Percentiles rank a stretch among this genome's conserved stretches.
Conservation (phyloP, 139 green algal genomes). For the Chlorella sp. region DNA sequence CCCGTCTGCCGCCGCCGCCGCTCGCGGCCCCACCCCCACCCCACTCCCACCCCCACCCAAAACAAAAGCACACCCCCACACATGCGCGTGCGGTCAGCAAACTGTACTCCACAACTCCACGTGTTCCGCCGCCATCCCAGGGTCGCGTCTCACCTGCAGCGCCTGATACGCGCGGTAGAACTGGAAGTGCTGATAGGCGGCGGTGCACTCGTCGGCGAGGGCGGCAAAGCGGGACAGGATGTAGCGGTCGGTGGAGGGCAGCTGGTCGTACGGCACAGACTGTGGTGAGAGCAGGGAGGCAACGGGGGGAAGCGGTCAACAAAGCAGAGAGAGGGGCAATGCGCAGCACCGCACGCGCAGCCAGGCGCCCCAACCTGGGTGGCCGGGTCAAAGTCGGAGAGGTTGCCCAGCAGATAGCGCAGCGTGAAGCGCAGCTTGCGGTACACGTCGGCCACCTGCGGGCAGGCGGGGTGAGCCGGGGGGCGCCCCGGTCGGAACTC, state of each 20-base stretch:
- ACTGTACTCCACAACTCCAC: neutral
- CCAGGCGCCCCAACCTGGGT: no score
- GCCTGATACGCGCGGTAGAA: no score
- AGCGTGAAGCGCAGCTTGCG: conserved; percentile 91
- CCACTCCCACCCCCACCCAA: neutral
- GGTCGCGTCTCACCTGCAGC: no score
- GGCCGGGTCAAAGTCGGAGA: conserved; percentile 80
- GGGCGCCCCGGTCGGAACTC: neutral
- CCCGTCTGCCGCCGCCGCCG: neutral
- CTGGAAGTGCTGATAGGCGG: conserved; percentile 80
- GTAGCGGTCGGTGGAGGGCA: conserved; percentile 78
- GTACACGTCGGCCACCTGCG: conserved; percentile 92
- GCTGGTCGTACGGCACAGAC: conserved; percentile 53
- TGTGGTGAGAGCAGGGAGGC: no score
- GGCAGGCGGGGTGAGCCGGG: neutral
- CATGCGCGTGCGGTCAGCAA: neutral
- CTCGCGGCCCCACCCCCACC: neutral
- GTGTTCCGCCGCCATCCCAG: no score
- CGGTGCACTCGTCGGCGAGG: conserved; percentile 59
- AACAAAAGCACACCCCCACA: neutral
- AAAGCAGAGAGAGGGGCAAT: no score
- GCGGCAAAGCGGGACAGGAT: conserved; percentile 53
- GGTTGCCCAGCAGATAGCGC: conserved; percentile 96
- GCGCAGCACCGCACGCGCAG: no score
- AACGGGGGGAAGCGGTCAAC: no score